phyloP scores from a whole-genome alignment of 257 asterid genomes.

The Datura wrightii region DNA sequence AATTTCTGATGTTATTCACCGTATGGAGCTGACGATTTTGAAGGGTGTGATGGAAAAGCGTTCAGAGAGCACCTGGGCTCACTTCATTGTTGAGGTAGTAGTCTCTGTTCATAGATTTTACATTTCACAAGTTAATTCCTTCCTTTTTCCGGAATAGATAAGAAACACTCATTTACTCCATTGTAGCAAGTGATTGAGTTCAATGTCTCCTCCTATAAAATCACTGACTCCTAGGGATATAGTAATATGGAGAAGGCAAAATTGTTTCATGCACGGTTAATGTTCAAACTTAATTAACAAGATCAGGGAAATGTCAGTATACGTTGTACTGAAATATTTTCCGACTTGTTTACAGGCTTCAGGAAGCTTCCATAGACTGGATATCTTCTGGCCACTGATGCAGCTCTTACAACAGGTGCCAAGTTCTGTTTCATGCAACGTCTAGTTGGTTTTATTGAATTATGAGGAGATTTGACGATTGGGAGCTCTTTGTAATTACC shows the following conservation, averaged over 20 bases:
- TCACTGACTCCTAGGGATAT: background rate
- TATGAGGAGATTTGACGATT: background rate
- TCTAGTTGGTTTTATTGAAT: background rate
- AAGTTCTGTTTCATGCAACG: background rate
- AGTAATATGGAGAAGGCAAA: background rate
- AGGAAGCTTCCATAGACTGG: conserved; percentile 81
- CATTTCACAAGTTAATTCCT: background rate
- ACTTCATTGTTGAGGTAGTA: conserved; percentile 83
- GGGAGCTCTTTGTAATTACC: background rate
- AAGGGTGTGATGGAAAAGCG: conserved; percentile 74
- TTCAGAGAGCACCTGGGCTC: conserved; percentile 66
- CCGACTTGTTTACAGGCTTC: conserved; percentile 57
- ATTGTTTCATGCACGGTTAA: background rate
- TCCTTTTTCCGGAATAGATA: background rate
- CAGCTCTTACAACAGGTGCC: conserved; percentile 60
- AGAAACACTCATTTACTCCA: background rate
- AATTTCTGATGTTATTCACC: conserved; percentile 80
- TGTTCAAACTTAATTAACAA: background rate
- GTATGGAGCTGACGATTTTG: conserved; percentile 67
- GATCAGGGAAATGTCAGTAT: background rate
- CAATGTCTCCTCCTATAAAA: background rate
- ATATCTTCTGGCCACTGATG: conserved; percentile 97
- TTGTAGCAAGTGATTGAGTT: conserved; percentile 7
- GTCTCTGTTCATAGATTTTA: background rate
- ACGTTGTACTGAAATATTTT: background rate